Conservation (phyloP, 305 asterid genomes). For the Solanum hybrid region DNA sequence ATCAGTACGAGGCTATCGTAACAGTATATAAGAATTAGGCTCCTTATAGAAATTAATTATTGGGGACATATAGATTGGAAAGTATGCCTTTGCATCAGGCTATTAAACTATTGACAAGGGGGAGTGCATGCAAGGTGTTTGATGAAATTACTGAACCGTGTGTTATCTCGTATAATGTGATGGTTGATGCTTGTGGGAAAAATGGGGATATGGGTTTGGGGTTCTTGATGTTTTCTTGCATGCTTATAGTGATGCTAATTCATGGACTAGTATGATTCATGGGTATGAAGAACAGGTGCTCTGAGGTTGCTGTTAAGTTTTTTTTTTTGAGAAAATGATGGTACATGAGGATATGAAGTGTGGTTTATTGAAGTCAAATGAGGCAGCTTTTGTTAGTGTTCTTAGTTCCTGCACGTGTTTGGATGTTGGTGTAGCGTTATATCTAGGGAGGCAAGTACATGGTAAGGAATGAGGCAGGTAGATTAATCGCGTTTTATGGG, state of each 20-base stretch:
- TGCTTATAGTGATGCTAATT: constrained; percentile 51
- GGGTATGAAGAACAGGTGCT: constrained; percentile 19
- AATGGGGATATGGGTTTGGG: constrained; percentile 13
- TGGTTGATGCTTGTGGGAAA: constrained; percentile 45
- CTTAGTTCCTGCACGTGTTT: constrained; percentile 50
- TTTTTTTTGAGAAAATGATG: constrained; percentile 10
- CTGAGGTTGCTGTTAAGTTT: constrained; percentile 12
- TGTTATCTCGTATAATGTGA: constrained; percentile 48
- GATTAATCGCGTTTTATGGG: constrained; percentile 54
- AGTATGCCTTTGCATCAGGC: background rate
- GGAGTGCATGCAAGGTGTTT: constrained; percentile 47
- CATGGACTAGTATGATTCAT: constrained; percentile 70
- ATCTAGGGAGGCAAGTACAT: constrained; percentile 69
- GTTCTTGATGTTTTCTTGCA: constrained; percentile 29
- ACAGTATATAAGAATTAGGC: too few relatives aligned
- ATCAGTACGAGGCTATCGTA: background rate
- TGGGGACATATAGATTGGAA: background rate
- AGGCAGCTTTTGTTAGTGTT: constrained; percentile 67
- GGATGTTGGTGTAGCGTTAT: constrained; percentile 31
- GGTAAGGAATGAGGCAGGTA: constrained; percentile 28
- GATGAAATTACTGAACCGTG: constrained; percentile 51
- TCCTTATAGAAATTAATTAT: too few relatives aligned
- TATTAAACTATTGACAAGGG: background rate
- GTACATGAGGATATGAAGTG: background rate
- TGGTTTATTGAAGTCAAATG: constrained; percentile 39